Evolutionary conservation across 2,329 filamentous ascomycete species (phyloP), one percentile per base, ranked within the genome.

Genomic region (Colletotrichum zoysiae): DNA sequence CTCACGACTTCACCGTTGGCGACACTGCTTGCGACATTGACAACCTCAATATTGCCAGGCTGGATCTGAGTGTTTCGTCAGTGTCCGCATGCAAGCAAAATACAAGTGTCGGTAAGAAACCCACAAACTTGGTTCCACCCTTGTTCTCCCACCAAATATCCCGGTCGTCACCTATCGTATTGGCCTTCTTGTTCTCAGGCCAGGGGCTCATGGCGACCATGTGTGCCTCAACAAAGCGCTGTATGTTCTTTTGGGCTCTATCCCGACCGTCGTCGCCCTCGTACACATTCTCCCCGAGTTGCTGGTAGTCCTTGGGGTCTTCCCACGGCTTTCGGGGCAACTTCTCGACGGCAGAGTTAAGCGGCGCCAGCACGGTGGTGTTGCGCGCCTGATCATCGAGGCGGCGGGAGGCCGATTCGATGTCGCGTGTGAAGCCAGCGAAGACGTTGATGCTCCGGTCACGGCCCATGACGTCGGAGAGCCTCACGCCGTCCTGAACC

Each of bases 301-400:
- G 81, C 4, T 86, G 83, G 79, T 96, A 95, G 75, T 97, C 95
- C 64, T 87, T 82, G 0, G 92, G 89, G 74, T 95, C 85, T 77
- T 93, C 93, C 94, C 94, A 97, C 0, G 95, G 95, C 81, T 98
- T 98, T 64, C 92, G 87, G 0, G 95, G 93, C 33, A 98, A 84
- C 0, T 82, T 84, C 75, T 93, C 92, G 78, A 99, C 90, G 3
- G 91, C 94, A 23, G 88, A 90, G 85, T 99, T 98, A 65, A 93
- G 84, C 0, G 96, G 96, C 6, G 95, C 95, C 3, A 98, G 89
- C 33, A 98, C 90, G 2, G 95, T 98, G 20, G 93, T 93, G 79
- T 95, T 95, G 70, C 87, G 82, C 0, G 83, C 78, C 0, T 86
- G 81, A 78, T 94, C 88, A 76, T 92, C 88, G 18, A 98, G 88